Evolutionary conservation across 2,329 filamentous ascomycete species (phyloP).

Genomic region (Didymella keratinophila): DNA sequence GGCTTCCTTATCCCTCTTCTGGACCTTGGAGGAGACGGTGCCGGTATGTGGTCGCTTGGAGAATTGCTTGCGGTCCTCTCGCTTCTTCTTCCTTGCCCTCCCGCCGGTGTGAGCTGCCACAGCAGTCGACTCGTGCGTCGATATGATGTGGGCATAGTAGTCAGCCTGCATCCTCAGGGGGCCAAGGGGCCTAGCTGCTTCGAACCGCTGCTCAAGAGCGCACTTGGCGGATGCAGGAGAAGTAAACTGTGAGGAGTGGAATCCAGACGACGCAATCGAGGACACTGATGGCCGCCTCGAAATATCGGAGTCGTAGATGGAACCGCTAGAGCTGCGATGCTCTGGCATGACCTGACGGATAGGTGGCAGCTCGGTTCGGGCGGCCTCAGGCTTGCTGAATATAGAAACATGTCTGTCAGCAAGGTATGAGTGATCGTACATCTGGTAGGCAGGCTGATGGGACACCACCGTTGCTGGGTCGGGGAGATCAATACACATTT

Average conservation of each 20-base stretch:
- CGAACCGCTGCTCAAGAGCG: slow-evolving; percentile 9
- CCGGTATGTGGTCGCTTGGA: slow-evolving; percentile 5
- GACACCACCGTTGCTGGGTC: slow-evolving; percentile 20
- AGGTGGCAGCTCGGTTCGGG: slow-evolving; percentile 13
- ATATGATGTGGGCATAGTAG: slow-evolving; percentile 10
- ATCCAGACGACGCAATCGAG: slow-evolving; percentile 13
- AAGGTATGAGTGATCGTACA: slow-evolving; percentile 5
- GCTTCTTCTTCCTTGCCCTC: slow-evolving; percentile 22
- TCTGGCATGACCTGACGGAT: slow-evolving; percentile 15
- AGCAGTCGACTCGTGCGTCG: neutral
- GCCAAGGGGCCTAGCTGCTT: slow-evolving; percentile 1
- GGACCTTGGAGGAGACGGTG: slow-evolving; percentile 7
- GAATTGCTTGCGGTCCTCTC: slow-evolving; percentile 19
- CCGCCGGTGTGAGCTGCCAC: slow-evolving; percentile 9
- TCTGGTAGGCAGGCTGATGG: slow-evolving; percentile 11
- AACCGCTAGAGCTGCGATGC: slow-evolving; percentile 4
- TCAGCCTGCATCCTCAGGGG: slow-evolving; percentile 13
- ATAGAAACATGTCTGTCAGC: neutral
- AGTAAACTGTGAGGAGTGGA: slow-evolving; percentile 15
- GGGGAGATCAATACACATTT: slow-evolving; percentile 19
- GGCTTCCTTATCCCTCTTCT: slow-evolving; percentile 20
- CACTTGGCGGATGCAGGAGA: slow-evolving; percentile 13
- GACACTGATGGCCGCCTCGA: slow-evolving; percentile 19
- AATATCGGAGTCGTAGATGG: slow-evolving; percentile 15
- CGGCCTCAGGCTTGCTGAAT: slow-evolving; percentile 13